phyloP scores from a whole-genome alignment of 2,329 filamentous ascomycete species.

The Beauveria brongniartii region DNA sequence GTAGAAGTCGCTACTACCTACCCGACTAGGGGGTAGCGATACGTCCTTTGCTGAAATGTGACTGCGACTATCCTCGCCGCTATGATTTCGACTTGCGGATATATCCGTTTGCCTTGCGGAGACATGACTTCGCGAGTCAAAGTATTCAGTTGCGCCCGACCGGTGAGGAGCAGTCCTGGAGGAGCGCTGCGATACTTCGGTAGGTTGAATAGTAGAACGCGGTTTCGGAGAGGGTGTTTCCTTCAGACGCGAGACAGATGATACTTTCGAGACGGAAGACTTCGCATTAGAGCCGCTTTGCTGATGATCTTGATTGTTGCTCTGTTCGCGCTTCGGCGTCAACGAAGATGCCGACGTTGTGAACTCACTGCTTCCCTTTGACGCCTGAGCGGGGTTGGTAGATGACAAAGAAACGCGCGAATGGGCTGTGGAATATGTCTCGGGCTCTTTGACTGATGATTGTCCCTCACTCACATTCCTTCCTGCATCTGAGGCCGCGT shows the following conservation, averaged over 20 bases:
- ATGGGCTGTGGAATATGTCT: background rate
- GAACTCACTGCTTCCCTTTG: background rate
- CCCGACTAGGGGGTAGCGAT: background rate
- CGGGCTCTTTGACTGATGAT: background rate
- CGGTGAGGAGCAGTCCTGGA: background rate
- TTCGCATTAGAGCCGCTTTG: background rate
- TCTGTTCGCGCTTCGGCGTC: background rate
- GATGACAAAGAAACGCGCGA: background rate
- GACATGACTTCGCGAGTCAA: background rate
- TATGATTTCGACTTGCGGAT: background rate
- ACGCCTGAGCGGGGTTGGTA: background rate
- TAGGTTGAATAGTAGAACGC: background rate
- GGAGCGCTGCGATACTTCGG: background rate
- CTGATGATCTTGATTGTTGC: background rate
- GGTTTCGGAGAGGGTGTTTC: background rate
- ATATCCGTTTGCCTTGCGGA: background rate
- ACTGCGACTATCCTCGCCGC: slow-evolving; percentile 12
- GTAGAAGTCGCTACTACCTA: background rate
- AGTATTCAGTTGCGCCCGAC: background rate
- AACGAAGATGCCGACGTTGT: slow-evolving; percentile 18
- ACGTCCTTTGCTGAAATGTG: slow-evolving; percentile 17
- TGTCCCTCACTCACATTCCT: background rate
- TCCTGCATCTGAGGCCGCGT: background rate
- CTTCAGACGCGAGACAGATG: background rate
- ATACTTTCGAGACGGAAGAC: background rate